These are phyloP conservation scores for Naganishia sp. DNA, from an alignment of 1,284 basidiomycete species.

Conservation along the genomic window DNA sequence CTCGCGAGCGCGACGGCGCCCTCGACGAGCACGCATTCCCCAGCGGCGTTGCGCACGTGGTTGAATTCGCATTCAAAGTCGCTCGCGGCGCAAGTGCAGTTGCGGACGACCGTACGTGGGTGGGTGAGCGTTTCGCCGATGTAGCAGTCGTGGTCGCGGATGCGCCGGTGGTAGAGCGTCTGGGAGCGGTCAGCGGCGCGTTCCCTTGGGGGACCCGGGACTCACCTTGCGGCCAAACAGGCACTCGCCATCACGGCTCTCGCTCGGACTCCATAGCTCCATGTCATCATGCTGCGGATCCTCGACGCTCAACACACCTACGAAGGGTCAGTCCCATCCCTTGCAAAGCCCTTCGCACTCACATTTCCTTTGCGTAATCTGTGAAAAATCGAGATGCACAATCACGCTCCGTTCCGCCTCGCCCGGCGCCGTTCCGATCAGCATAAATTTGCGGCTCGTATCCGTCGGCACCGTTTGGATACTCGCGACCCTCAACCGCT, in stretches of 20 bases:
- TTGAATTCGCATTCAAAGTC: conserved; percentile 99
- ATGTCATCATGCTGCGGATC: conserved; percentile 84
- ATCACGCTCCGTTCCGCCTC: conserved; percentile 63
- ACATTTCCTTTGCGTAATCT: conserved; percentile 75
- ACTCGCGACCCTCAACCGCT: conserved; percentile 70
- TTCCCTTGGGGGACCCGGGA: not conserved
- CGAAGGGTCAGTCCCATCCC: conserved; percentile 3
- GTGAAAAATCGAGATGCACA: conserved; percentile 86
- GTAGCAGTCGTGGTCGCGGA: conserved; percentile 75
- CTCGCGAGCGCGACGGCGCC: conserved; percentile 64
- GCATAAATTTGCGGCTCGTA: conserved; percentile 85
- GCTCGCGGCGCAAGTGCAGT: conserved; percentile 68
- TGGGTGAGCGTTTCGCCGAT: conserved; percentile 69
- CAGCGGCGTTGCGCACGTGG: conserved; percentile 66
- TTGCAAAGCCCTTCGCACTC: conserved; percentile 45
- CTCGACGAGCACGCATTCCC: conserved; percentile 71
- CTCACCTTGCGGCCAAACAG: conserved; percentile 81
- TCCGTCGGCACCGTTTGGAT: conserved; percentile 90
- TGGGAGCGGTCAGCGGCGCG: conserved; percentile 45
- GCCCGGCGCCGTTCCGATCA: conserved; percentile 69
- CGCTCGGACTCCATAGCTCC: conserved; percentile 89
- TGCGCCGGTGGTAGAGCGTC: conserved; percentile 83
- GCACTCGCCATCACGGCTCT: conserved; percentile 72
- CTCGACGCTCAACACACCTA: conserved; percentile 68
- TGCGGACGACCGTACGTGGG: conserved; percentile 61